A percentile compares a stretch with the other conserved stretches of the same genome.
phyloP scores from a whole-genome alignment of 495 filamentous ascomycete species.

The Trichocladium antarcticum region DNA sequence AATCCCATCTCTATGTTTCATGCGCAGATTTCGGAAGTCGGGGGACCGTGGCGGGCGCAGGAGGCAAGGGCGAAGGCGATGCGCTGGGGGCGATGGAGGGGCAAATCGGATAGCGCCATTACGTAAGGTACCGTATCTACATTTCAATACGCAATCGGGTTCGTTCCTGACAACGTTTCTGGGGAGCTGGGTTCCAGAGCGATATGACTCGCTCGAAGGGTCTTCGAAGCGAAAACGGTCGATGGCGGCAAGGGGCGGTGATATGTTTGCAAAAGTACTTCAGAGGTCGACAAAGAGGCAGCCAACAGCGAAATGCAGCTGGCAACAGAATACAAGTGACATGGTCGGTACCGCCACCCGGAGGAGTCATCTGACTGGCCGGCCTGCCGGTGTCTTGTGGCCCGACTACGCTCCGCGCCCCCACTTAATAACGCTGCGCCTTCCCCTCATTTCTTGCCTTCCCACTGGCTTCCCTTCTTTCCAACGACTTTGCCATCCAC shows the following conservation, averaged over 20 bases:
- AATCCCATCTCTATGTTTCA: slow-evolving; percentile 12
- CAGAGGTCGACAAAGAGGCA: slow-evolving; percentile 3
- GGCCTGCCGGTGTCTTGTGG: slow-evolving; percentile 19
- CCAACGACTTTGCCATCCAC: slow-evolving; percentile 19
- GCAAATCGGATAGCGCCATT: too few relatives aligned
- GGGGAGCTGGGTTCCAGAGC: too few relatives aligned
- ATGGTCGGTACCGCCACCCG: not conserved
- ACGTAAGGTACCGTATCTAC: too few relatives aligned
- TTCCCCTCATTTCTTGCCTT: slow-evolving; percentile 18
- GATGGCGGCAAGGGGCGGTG: slow-evolving; percentile 1
- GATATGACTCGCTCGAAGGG: not conserved
- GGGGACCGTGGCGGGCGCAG: not conserved
- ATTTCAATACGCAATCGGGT: too few relatives aligned
- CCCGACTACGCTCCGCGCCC: slow-evolving; percentile 9
- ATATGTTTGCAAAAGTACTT: not conserved
- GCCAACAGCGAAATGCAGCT: not conserved
- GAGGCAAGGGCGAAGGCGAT: too few relatives aligned
- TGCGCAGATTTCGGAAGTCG: not conserved
- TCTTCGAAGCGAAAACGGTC: not conserved
- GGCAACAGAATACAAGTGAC: not conserved
- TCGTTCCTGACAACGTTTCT: too few relatives aligned
- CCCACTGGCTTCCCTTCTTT: slow-evolving; percentile 16
- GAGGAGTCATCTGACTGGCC: slow-evolving; percentile 4
- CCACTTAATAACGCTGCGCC: slow-evolving; percentile 16
- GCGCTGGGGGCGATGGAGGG: too few relatives aligned